Evolutionary conservation across 2,329 filamentous ascomycete species (phyloP).

Genomic region (Tolypocladium endophyticum): DNA sequence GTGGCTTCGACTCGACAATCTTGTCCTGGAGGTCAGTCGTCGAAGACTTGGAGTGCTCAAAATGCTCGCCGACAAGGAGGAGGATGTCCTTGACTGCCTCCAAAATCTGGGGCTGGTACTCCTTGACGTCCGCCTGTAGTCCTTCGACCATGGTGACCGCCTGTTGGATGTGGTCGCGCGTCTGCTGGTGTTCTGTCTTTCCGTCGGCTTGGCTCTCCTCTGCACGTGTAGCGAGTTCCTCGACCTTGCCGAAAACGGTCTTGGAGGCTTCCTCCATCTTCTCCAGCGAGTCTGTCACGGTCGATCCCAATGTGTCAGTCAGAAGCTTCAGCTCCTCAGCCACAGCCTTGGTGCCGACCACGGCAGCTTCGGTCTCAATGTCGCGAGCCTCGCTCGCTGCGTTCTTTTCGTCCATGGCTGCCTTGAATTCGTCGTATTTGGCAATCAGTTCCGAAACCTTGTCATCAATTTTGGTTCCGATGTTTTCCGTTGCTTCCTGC

Average conservation of each 20-base stretch:
- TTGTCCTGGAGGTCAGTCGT: constrained; percentile 44
- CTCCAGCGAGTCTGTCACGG: constrained; percentile 72
- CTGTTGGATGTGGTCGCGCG: constrained; percentile 70
- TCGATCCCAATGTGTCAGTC: constrained; percentile 73
- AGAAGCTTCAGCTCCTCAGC: constrained; percentile 81
- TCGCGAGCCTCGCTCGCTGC: constrained; percentile 65
- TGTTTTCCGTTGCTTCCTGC: constrained; percentile 41
- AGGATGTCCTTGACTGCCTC: constrained; percentile 81
- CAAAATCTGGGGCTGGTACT: constrained; percentile 82
- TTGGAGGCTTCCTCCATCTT: constrained; percentile 82
- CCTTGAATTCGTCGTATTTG: constrained; percentile 83
- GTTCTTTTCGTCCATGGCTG: constrained; percentile 61
- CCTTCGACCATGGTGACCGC: constrained; percentile 62
- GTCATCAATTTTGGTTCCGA: constrained; percentile 49
- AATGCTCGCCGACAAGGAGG: constrained; percentile 72
- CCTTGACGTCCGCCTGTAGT: constrained; percentile 67
- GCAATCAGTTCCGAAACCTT: constrained; percentile 66
- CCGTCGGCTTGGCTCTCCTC: constrained; percentile 65
- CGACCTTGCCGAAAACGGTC: constrained; percentile 73
- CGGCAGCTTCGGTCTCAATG: constrained; percentile 59
- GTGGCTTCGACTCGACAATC: constrained; percentile 51
- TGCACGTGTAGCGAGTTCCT: constrained; percentile 64
- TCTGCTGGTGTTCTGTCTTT: constrained; percentile 72
- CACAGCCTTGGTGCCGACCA: constrained; percentile 65
- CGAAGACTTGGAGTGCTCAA: constrained; percentile 70